Base-by-base conservation (phyloP, 169 alveolate species). In the Neospora caninum region DNA sequence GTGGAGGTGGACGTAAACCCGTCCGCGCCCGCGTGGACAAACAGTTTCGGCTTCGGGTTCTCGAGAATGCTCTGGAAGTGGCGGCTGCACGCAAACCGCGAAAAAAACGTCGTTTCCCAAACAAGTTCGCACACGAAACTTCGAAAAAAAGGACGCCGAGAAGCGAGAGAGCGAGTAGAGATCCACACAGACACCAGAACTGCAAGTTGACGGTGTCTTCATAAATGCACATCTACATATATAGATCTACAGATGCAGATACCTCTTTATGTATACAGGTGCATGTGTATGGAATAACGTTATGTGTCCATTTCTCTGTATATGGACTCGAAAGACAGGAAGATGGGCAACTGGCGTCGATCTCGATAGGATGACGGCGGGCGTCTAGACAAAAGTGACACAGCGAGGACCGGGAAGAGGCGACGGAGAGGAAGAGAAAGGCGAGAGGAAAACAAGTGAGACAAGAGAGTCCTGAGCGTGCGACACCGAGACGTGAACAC, bases 1-100 rank as follows among this genome's bases (percentile, higher is more conserved):
- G 93, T 93, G 2, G 95, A 70, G 0, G 94, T 45, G 6, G 96
- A 80, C 16, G 97, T 94, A 73, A 96, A 96, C 22, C 96, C 96
- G 92, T 96, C 97, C 16, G 78, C 82, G 27, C 91, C 94, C 2
- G 96, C 97, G 91, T 91, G 95, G 13, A 96, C 88, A 58, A 96
- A 95, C n/a, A 96, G 91, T 87, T 96, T 96, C 80, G 96, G 96
- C 82, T 94, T 96, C 1, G 45, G 45, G 43, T 94, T 82, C 67
- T 58, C 67, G 38, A 96, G 86, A 42, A 96, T 93, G 29, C 88
- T 88, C 43, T 95, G 64, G 91, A 53, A 95, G 91, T 96, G 97
- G 27, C 93, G 88, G 42, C 95, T 96, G 95, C 80, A 73, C 13
- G 49, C 43, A 70, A 20, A 78, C 36, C 80, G 13, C 4, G 58